Base-by-base conservation (phyloP, 176 grass and related monocot species). In the Chrysopogon serrulatus region DNA sequence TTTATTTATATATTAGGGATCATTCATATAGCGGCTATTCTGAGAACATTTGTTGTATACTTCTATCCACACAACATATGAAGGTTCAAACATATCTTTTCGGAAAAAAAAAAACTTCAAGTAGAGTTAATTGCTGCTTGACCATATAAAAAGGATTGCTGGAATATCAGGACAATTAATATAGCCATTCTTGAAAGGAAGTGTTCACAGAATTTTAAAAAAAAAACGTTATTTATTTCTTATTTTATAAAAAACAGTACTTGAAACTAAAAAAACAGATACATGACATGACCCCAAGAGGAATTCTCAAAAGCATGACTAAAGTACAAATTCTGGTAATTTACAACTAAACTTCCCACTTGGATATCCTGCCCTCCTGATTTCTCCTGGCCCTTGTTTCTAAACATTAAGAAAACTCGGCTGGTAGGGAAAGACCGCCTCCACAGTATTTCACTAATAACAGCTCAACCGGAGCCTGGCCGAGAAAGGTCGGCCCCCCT, bases 311-410 rank as follows among this genome's bases (percentile, higher is more conserved):
- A 82, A 76, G 28, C 2, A 19, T 67, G 45, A 36, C 9, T 36
- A 33, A 80, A 80, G 32, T 33, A 80, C 33, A 31, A 17, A 59
- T 76, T 37, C 48, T 82, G 41, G 48, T 83, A 78, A 73, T 44
- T 72, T 19, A 4, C 17, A 79, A 73, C 27, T 6, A 1, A 75
- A 59, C 21, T 56, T 34, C 35, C 33, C 9, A 3, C 8, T 47
- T 32, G 31, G 65, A 68, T 82, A 87, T 19, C 23, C 72, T 23
- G 14, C 45, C 26, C 54, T 72, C 57, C 18, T 54, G 40, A 48
- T 24, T 21, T 69, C 73, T 21, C 19, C 32, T 74, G 62, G 21
- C 41, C 60, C 19, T 61, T 16, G 7, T 69, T 48, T 21, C 41
- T 26, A 43, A 31, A 23, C 51, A 54, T 54, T 54, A 54, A 54